A percentile compares a stretch with the other conserved stretches of the same genome.
These are phyloP conservation scores for Ambrosiella cleistominuta DNA, from an alignment of 2,329 filamentous ascomycete species.

Conservation along the genomic window DNA sequence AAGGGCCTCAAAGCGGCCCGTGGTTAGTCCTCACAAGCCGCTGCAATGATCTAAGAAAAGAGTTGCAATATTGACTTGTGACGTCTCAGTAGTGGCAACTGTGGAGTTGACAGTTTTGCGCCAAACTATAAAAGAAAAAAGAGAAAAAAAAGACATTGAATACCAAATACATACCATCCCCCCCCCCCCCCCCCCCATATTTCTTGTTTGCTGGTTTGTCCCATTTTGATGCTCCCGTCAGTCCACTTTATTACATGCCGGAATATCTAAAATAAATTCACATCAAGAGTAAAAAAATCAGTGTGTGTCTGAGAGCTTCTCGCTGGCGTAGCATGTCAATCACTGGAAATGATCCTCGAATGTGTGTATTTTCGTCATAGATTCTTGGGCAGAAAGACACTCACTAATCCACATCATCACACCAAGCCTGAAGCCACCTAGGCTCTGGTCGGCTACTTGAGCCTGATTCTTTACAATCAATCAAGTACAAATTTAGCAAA, in stretches of 20 bases:
- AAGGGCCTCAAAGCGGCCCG: not conserved
- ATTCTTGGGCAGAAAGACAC: too few relatives aligned
- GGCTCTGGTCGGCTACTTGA: too few relatives aligned
- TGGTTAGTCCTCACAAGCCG: not conserved
- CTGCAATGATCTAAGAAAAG: not conserved
- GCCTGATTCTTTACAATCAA: too few relatives aligned
- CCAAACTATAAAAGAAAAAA: not conserved
- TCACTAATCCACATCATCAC: too few relatives aligned
- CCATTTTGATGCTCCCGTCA: not conserved
- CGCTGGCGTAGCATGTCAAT: not conserved
- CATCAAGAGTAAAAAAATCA: not conserved
- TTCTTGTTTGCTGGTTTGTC: not conserved
- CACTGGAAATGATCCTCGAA: not conserved
- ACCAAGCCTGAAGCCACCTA: too few relatives aligned
- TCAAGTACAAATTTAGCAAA: too few relatives aligned
- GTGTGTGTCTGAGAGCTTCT: not conserved
- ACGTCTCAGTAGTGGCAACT: not conserved
- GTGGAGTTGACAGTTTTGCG: not conserved
- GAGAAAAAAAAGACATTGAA: too few relatives aligned
- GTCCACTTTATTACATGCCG: not conserved
- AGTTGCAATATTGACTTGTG: not conserved
- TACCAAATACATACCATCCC: too few relatives aligned
- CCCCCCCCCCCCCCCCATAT: not conserved
- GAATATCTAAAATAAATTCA: not conserved
- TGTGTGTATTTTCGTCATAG: too few relatives aligned